These are phyloP conservation scores for Fusarium pseudonygamai DNA, from an alignment of 2,329 filamentous ascomycete genomes.

Conservation along the genomic window DNA sequence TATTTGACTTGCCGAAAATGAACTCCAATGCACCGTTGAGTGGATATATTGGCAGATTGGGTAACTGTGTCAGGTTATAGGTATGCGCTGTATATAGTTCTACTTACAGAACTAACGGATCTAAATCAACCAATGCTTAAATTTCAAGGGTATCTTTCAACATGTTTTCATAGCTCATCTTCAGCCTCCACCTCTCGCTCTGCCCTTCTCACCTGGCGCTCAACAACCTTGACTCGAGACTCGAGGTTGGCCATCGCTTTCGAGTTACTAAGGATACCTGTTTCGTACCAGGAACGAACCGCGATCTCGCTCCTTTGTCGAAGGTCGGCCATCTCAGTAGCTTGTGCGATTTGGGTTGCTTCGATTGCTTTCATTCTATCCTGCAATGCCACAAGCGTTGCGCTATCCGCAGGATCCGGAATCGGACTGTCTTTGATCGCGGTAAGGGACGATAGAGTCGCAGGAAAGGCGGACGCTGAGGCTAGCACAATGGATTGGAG, in stretches of 20 bases:
- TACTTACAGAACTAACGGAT: background rate
- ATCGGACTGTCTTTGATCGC: conserved; percentile 65
- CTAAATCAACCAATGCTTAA: background rate
- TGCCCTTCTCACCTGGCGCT: conserved; percentile 70
- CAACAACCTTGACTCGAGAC: conserved; percentile 70
- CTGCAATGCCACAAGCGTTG: conserved; percentile 65
- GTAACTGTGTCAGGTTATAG: background rate
- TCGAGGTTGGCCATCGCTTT: conserved; percentile 78
- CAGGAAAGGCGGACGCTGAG: conserved; percentile 64
- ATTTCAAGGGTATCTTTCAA: conserved; percentile 32
- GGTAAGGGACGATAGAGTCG: conserved; percentile 66
- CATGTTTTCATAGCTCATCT: conserved; percentile 38
- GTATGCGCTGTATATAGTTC: background rate
- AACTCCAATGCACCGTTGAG: background rate
- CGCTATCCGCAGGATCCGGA: conserved; percentile 64
- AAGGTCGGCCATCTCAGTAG: conserved; percentile 69
- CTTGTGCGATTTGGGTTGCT: conserved; percentile 69
- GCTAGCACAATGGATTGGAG: conserved; percentile 65
- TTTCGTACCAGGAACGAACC: conserved; percentile 78
- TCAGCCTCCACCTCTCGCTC: conserved; percentile 56
- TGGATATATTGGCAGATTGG: background rate
- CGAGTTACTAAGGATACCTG: conserved; percentile 73
- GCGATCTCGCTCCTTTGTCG: conserved; percentile 69
- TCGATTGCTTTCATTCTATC: conserved; percentile 71
- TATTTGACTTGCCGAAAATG: background rate